phyloP scores from a whole-genome alignment of 306 rosid species.

The Lathyrus aphaca region DNA sequence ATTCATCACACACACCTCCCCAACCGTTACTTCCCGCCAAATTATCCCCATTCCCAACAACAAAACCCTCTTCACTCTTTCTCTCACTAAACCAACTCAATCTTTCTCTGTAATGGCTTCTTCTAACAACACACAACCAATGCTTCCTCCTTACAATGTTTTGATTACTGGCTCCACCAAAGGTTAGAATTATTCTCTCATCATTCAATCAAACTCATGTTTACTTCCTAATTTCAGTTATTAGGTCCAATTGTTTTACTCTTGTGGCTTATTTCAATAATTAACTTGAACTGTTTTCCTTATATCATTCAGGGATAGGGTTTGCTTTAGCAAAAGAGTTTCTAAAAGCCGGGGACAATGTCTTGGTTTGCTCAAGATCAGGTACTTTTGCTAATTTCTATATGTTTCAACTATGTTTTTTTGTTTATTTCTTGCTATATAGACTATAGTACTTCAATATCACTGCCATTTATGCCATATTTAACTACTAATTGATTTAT shows the following conservation, averaged over 20 bases:
- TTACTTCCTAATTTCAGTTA: not conserved
- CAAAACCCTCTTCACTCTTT: not conserved
- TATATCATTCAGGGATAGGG: conserved; percentile 73
- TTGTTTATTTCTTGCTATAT: conserved; percentile 28
- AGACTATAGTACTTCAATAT: not conserved
- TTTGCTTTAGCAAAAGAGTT: conserved; percentile 83
- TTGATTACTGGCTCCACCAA: conserved; percentile 90
- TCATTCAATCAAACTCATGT: not conserved
- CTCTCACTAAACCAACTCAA: conserved; percentile 2
- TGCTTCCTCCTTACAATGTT: conserved; percentile 83
- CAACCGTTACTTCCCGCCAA: conserved; percentile 44
- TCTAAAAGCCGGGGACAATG: conserved; percentile 84
- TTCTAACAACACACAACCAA: conserved; percentile 41
- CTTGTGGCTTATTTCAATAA: not conserved
- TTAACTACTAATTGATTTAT: not conserved
- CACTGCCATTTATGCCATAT: not conserved
- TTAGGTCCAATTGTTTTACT: not conserved
- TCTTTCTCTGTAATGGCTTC: conserved; percentile 37
- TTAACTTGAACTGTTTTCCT: not conserved
- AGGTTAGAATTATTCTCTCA: conserved; percentile 43
- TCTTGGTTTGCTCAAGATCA: conserved; percentile 82
- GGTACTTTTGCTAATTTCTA: conserved; percentile 44
- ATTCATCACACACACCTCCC: not conserved
- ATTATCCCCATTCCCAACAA: not conserved
- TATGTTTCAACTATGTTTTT: conserved; percentile 14